Evolutionary conservation across 208 protist genomes (phyloP), one percentile per base, ranked within the genome.

Genomic region (Leishmania amazonensis): DNA sequence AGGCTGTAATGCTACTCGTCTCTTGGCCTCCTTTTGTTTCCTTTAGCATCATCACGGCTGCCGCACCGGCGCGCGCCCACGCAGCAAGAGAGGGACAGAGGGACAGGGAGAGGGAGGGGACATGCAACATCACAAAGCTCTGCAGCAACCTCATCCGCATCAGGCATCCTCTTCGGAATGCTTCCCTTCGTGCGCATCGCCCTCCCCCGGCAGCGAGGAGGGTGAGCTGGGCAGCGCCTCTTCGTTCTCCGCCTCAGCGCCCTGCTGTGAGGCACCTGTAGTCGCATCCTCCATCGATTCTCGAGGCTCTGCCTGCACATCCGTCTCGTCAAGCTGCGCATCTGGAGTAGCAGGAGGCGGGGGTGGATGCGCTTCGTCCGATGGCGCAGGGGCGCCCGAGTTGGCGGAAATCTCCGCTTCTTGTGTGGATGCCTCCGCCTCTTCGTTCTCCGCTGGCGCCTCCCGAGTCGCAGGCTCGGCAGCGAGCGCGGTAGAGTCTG

Each of bases 201-300:
- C 73, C 51, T 58, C 73, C 73, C 11, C 51, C 31, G 31, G 51
- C 19, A n/a, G 31, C n/a, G 51, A 76, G 51, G 31, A 47, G 51
- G 45, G 7, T 13, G 73, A 15, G 51, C 73, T 47, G 8, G 73
- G n/a, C 51, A 62, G 17, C 51, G 15, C 31, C 31, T 76, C 73
- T 76, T 76, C 53, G 51, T 76, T 35, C 53, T 76, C 73, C n/a
- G 19, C 73, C 45, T 42, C 73, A 45, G 19, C 51, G 15, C 49
- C 7, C 53, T 15, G 15, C 17, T 76, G 51, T 28, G 35, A 57
- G 73, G 70, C 45, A 24, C 21, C 70, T 35, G 47, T 35, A 40
- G 73, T 62, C 51, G 47, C 73, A 47, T 45, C 45, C 35, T 45
- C 17, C 35, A 76, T 17, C 73, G 51, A 62, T 5, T 57, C 51